phyloP scores from a whole-genome alignment of 768 basidiomycete species.

The Mycena leptocephala region DNA sequence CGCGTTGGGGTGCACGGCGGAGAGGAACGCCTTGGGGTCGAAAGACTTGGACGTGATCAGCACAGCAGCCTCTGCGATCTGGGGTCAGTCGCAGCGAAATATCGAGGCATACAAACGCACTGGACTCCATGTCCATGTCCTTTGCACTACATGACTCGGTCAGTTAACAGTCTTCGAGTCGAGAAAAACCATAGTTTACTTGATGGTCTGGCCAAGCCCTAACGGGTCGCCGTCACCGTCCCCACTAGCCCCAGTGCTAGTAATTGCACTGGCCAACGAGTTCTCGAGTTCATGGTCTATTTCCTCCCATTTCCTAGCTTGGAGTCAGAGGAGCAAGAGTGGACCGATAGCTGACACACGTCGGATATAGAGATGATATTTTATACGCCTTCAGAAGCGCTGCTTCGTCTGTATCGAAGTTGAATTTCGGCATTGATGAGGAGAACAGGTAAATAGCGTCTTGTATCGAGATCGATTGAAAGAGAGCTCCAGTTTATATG shows the following conservation, averaged over 20 bases:
- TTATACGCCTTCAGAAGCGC: conserved; percentile 91
- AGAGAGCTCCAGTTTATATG: not conserved
- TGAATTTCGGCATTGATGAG: conserved; percentile 69
- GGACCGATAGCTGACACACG: conserved; percentile 54
- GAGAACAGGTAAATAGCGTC: not conserved
- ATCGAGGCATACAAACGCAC: conserved; percentile 59
- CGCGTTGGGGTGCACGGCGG: conserved; percentile 93
- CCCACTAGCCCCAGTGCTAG: conserved; percentile 64
- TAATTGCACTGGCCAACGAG: conserved; percentile 78
- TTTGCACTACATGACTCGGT: conserved; percentile 60
- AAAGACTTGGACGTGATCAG: conserved; percentile 94
- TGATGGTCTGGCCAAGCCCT: conserved; percentile 78
- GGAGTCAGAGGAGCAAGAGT: not conserved
- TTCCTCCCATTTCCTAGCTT: conserved; percentile 88
- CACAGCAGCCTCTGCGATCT: conserved; percentile 78
- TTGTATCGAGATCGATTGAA: not conserved
- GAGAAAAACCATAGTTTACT: conserved; percentile 59
- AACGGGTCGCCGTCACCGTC: conserved; percentile 84
- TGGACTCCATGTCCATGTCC: conserved; percentile 85
- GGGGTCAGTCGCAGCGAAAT: not conserved
- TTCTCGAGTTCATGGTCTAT: conserved; percentile 89
- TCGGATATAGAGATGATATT: conserved; percentile 83
- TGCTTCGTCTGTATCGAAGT: conserved; percentile 85
- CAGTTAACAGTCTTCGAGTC: conserved; percentile 20
- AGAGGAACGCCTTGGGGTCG: conserved; percentile 95